A percentile compares a stretch with the other conserved stretches of the same genome.
Evolutionary conservation across 1,284 basidiomycete species (phyloP).

Genomic region (Austropuccinia psidii): DNA sequence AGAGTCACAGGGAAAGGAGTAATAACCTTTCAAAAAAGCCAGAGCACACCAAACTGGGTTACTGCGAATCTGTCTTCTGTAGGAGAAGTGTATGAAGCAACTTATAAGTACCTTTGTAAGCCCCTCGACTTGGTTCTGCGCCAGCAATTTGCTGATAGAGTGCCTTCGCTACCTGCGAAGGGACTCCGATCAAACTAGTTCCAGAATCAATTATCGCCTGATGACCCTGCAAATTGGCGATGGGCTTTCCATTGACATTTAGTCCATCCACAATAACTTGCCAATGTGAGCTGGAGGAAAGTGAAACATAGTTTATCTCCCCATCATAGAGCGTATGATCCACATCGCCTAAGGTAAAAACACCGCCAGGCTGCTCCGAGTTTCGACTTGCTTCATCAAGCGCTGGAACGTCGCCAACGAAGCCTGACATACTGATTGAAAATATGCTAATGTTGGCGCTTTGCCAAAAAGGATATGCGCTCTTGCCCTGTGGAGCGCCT

Average conservation of each 20-base stretch:
- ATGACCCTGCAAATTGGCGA: slow-evolving; percentile 15
- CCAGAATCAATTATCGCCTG: slow-evolving; percentile 29
- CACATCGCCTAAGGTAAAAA: slow-evolving; percentile 15
- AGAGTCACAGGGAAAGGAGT: slow-evolving; percentile 23
- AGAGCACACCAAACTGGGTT: background rate
- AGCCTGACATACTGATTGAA: slow-evolving; percentile 34
- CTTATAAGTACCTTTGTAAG: slow-evolving; percentile 15
- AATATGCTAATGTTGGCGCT: slow-evolving; percentile 15
- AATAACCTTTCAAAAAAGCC: slow-evolving; percentile 5
- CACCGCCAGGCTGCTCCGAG: slow-evolving; percentile 26
- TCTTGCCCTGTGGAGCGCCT: background rate
- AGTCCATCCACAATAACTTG: slow-evolving; percentile 30
- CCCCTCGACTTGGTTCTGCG: slow-evolving; percentile 2
- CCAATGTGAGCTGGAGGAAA: slow-evolving; percentile 11
- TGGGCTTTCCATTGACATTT: background rate
- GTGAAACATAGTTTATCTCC: slow-evolving; percentile 17
- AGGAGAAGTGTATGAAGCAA: background rate
- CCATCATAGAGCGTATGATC: slow-evolving; percentile 20
- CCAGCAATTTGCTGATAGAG: slow-evolving; percentile 21
- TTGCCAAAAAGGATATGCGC: slow-evolving; percentile 24
- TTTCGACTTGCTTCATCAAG: too few species aligned
- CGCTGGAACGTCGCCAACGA: background rate
- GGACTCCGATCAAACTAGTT: slow-evolving; percentile 24
- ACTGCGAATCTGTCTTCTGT: background rate
- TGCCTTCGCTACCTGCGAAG: background rate